Evolutionary conservation across 2,329 filamentous ascomycete genomes (phyloP).

Genomic region (Epichloe baconii): DNA sequence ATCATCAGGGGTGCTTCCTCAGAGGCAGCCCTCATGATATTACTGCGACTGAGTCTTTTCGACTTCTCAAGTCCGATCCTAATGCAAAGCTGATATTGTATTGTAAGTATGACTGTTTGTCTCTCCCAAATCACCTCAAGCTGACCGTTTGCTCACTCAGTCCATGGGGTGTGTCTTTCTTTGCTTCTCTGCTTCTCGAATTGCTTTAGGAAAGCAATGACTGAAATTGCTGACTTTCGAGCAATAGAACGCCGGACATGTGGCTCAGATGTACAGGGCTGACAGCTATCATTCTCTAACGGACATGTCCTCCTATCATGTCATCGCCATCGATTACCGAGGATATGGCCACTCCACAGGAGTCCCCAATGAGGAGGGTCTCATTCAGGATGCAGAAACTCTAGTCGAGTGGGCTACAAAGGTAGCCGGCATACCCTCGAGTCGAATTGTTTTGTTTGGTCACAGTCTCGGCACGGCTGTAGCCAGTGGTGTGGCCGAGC

Average conservation of each 20-base stretch:
- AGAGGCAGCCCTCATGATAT: constrained; percentile 34
- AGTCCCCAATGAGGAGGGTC: constrained; percentile 63
- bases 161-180: constrained; percentile 44
- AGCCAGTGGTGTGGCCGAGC: constrained; percentile 58
- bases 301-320: constrained; percentile 60
- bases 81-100: constrained; percentile 50
- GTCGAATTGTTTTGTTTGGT: constrained; percentile 67
- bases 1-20: constrained; percentile 41
- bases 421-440: constrained; percentile 49
- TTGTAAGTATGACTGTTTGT: constrained; percentile 30
- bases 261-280: constrained; percentile 67
- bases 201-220: neutral
- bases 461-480: constrained; percentile 86
- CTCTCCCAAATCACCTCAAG: neutral
- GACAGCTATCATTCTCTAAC: constrained; percentile 67
- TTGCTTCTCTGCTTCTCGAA: neutral
- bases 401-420: constrained; percentile 60
- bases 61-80: constrained; percentile 48
- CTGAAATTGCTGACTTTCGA: constrained; percentile 17
- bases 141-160: constrained; percentile 19
- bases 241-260: constrained; percentile 65
- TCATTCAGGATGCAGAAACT: constrained; percentile 67
- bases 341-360: constrained; percentile 76
- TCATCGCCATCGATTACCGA: constrained; percentile 83
- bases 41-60: constrained; percentile 43